A percentile compares a stretch with the other conserved stretches of the same genome.
Conservation (phyloP, 164 flowering plant species). For the Vitis riparia region DNA sequence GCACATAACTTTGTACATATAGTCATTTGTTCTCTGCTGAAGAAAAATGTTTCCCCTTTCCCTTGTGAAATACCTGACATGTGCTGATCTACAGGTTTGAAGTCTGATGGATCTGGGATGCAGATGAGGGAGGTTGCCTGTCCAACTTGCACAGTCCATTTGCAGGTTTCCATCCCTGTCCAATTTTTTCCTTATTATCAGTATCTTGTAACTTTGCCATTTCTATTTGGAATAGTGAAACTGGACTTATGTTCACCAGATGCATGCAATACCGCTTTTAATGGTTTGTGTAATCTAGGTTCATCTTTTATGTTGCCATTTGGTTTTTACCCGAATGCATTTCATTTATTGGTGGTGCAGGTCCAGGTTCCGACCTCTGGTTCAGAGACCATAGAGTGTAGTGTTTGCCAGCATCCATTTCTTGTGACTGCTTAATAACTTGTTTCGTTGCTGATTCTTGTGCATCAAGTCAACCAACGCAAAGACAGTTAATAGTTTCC, state of each 20-base stretch:
- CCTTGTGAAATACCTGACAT: too few relatives aligned
- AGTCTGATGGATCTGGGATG: constrained; percentile 43
- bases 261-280: neutral
- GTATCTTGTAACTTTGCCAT: neutral
- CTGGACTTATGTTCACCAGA: neutral
- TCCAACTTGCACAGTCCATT: constrained; percentile 77
- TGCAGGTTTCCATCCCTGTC: constrained; percentile 43
- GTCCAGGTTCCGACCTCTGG: constrained; percentile 60
- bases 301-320: neutral
- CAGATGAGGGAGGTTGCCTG: constrained; percentile 77
- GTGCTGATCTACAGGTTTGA: constrained; percentile 30
- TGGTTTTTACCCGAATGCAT: neutral
- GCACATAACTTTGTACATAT: neutral
- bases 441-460: neutral
- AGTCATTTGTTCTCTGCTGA: neutral
- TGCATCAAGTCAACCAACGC: neutral
- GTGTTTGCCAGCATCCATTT: constrained; percentile 80
- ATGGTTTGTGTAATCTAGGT: neutral
- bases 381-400: constrained; percentile 75
- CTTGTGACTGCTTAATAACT: constrained; percentile 52
- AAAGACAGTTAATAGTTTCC: neutral
- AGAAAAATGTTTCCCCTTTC: neutral
- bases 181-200: neutral
- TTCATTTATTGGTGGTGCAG: constrained; percentile 23
- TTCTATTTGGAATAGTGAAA: neutral